Evolutionary conservation across 345 rosid genomes (phyloP).

Genomic region (Euclidium syriacum): DNA sequence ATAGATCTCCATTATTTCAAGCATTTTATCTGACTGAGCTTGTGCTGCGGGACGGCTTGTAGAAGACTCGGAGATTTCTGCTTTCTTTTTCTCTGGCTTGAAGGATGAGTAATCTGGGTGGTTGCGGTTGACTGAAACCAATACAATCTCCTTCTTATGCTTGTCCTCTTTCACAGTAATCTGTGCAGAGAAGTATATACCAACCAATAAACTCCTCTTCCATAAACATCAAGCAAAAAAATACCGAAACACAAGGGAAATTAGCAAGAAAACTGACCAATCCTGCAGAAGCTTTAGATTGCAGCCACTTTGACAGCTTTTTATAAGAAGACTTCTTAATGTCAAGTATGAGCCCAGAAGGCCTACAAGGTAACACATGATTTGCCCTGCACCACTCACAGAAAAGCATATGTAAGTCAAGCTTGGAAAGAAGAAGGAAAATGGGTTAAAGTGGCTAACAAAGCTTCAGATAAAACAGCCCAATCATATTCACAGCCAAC

Average conservation of each 20-base stretch:
- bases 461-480: not conserved
- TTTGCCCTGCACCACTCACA: constrained; percentile 58
- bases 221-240: not conserved
- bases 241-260: not conserved
- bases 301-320: constrained; percentile 94
- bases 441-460: not conserved
- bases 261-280: constrained; percentile 39
- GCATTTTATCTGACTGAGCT: constrained; percentile 41
- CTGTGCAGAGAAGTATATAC: constrained; percentile 28
- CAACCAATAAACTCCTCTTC: not conserved
- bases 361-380: constrained; percentile 87
- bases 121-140: constrained; percentile 58
- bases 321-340: constrained; percentile 90
- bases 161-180: constrained; percentile 82
- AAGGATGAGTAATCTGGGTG: constrained; percentile 64
- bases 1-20: constrained; percentile 75
- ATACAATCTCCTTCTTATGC: constrained; percentile 68
- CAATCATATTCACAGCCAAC: not conserved
- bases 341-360: constrained; percentile 72
- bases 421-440: not conserved
- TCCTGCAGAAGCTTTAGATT: constrained; percentile 73
- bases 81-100: constrained; percentile 76
- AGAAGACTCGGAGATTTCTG: constrained; percentile 42
- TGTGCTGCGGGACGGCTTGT: constrained; percentile 36
- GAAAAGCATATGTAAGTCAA: constrained; percentile 8